Evolutionary conservation across 768 basidiomycete species (phyloP), one percentile per base, ranked within the genome.

Genomic region (Tubosaeta sp.): DNA sequence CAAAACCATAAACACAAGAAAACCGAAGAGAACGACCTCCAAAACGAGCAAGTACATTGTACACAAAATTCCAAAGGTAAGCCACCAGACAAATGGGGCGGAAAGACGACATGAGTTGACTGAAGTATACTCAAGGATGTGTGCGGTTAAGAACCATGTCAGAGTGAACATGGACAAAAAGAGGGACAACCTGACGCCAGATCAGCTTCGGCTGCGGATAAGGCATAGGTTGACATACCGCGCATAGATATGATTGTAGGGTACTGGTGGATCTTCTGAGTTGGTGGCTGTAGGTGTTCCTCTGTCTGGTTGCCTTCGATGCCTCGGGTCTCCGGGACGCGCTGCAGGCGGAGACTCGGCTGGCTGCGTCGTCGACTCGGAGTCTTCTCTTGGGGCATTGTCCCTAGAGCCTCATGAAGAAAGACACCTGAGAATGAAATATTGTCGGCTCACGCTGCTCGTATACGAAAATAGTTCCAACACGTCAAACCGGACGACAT

Each of bases 51-150:
- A 60, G 63, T 92, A 93, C 74, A 88, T 83, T 38, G 88, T 81
- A 69, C 86, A 84, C 13, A 92, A 71, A 59, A 92, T 84, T 33
- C 81, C 85, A 65, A 93, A 91, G 19, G 80, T 82, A 43, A 91
- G 79, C 88, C 88, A 93, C 90, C 90, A 93, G 32, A 92, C 71
- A 58, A 91, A 86, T 8, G 91, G 91, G 12, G 90, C 80, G 0
- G 85, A 74, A 52, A 75, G 69, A 17, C 91, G 84, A 52, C 91
- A 93, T 14, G 83, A 80, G 56, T 83, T 74, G 27, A 88, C 72
- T 8, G 89, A 86, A 14, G 86, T 86, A 61, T 91, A 92, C 55
- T 83, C 78, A 50, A 92, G 72, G 27, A 91, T 83, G 62, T 93
- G 86, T 11, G 89, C 87, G 16, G 83, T 85, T 26, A 92, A 66